Evolutionary conservation across 1,139 yeast genomes (phyloP).

Genomic region (Suhomyces chickasaworum): DNA sequence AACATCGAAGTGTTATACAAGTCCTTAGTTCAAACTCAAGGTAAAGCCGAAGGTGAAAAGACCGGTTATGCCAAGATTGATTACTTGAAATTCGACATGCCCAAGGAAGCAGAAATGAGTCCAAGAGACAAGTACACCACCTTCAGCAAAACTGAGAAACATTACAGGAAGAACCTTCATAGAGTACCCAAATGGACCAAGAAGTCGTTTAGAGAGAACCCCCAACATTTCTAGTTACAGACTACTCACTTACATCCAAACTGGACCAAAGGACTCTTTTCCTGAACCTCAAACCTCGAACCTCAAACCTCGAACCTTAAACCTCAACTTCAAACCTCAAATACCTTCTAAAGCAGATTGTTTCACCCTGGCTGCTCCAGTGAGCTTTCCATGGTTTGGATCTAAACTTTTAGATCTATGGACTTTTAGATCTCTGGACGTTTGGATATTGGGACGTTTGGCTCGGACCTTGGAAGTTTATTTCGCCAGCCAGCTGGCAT

Average conservation of each 20-base stretch:
- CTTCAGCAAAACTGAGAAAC: constrained; percentile 70
- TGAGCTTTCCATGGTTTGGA: background rate
- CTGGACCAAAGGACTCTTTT: too few relatives aligned
- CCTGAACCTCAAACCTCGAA: too few relatives aligned
- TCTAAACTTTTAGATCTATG: too few relatives aligned
- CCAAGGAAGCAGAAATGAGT: constrained; percentile 79
- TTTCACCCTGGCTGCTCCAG: too few relatives aligned
- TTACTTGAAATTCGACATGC: constrained; percentile 57
- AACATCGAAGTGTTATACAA: constrained; percentile 71
- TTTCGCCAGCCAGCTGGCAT: constrained; percentile 6
- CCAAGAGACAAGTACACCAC: constrained; percentile 86
- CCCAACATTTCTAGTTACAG: constrained; percentile 70
- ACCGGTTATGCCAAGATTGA: constrained; percentile 57
- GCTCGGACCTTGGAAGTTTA: background rate
- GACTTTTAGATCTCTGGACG: too few relatives aligned
- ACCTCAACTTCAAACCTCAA: too few relatives aligned
- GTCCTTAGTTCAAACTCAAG: constrained; percentile 46
- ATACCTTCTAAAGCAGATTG: too few relatives aligned
- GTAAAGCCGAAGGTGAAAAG: constrained; percentile 34
- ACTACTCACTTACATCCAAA: too few relatives aligned
- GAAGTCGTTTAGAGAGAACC: constrained; percentile 76
- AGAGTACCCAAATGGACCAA: constrained; percentile 90
- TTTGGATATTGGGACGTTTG: too few relatives aligned
- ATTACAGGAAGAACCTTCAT: constrained; percentile 88
- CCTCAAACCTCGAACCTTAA: too few relatives aligned